These are phyloP conservation scores for Quercus aquifolioides DNA, from an alignment of 306 rosid species.

Conservation along the genomic window DNA sequence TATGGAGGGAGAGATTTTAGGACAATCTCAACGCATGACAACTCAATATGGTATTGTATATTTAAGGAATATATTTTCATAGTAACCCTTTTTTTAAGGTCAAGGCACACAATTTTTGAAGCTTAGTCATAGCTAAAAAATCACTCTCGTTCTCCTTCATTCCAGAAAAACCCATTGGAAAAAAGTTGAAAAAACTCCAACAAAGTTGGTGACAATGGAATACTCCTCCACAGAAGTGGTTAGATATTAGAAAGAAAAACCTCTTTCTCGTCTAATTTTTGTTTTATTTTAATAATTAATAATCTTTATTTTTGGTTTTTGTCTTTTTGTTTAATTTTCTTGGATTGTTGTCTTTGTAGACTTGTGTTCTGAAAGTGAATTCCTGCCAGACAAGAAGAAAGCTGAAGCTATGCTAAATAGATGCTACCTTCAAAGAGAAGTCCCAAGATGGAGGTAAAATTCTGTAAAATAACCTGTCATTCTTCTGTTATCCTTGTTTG, in stretches of 20 bases:
- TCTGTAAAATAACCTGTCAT: slow-evolving; percentile 8
- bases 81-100: too few species aligned
- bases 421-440: slow-evolving; percentile 83
- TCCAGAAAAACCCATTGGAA: too few species aligned
- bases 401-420: slow-evolving; percentile 71
- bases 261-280: not conserved
- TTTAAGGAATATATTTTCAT: too few species aligned
- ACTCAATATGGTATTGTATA: too few species aligned
- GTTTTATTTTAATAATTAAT: not conserved
- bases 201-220: slow-evolving; percentile 25
- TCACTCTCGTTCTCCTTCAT: too few species aligned
- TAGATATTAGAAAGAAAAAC: not conserved
- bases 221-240: slow-evolving; percentile 41
- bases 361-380: slow-evolving; percentile 38
- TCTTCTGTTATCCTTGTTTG: slow-evolving; percentile 10
- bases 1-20: not conserved
- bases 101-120: too few species aligned
- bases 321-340: not conserved
- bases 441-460: slow-evolving; percentile 77
- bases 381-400: slow-evolving; percentile 58
- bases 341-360: slow-evolving; percentile 18
- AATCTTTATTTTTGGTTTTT: not conserved
- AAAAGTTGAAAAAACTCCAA: not conserved
- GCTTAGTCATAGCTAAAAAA: too few species aligned
- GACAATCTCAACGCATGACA: not conserved